Evolutionary conservation across 768 basidiomycete genomes (phyloP).

Genomic region (Hebeloma cylindrosporum): DNA sequence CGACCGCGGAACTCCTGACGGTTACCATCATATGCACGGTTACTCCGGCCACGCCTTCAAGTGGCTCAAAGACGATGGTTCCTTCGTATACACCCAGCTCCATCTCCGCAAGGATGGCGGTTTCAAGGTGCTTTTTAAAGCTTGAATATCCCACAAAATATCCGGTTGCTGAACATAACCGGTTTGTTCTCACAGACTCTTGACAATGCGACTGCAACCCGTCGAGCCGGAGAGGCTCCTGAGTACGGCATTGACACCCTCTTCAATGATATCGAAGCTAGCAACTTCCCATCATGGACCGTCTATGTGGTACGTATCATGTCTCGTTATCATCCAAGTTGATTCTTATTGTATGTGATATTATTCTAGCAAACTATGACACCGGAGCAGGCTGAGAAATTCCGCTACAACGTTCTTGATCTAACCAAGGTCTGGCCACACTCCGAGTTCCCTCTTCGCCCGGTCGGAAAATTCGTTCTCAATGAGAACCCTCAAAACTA

Average conservation of each 20-base stretch:
- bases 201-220: slow-evolving; percentile 60
- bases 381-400: slow-evolving; percentile 83
- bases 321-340: background rate
- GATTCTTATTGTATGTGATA: background rate
- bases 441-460: slow-evolving; percentile 81
- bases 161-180: slow-evolving; percentile 8
- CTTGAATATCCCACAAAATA: background rate
- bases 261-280: slow-evolving; percentile 80
- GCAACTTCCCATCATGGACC: slow-evolving; percentile 84
- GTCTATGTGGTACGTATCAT: slow-evolving; percentile 67
- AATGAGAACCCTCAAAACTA: slow-evolving; percentile 82
- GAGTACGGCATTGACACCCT: slow-evolving; percentile 83
- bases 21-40: slow-evolving; percentile 85
- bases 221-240: slow-evolving; percentile 71
- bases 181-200: slow-evolving; percentile 54
- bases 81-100: slow-evolving; percentile 84
- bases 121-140: slow-evolving; percentile 58
- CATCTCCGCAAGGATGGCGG: slow-evolving; percentile 80
- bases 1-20: slow-evolving; percentile 94
- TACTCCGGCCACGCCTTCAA: slow-evolving; percentile 94
- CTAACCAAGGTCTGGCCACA: slow-evolving; percentile 94
- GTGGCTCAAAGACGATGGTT: slow-evolving; percentile 81
- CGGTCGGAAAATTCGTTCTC: slow-evolving; percentile 81
- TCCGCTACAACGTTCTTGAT: slow-evolving; percentile 89
- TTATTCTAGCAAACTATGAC: slow-evolving; percentile 84